These are phyloP conservation scores for Schoenoplectus tabernaemontani DNA, from an alignment of 202 grass and related monocot species.

Conservation along the genomic window DNA sequence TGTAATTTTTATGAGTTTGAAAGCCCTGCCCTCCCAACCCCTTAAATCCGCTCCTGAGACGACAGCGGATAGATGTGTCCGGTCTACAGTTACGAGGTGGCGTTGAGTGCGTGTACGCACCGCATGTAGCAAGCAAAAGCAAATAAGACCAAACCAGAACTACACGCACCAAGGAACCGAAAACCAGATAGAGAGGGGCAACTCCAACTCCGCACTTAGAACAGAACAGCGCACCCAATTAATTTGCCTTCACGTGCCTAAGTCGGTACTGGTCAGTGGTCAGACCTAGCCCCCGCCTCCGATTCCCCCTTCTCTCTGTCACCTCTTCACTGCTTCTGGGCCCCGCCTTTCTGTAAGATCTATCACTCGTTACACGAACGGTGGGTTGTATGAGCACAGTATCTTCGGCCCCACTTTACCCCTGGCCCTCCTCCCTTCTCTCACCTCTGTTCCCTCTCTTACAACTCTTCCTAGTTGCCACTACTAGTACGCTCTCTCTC, in stretches of 20 bases:
- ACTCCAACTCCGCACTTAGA: not conserved
- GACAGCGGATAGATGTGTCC: too few species aligned
- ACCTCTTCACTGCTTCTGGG: not conserved
- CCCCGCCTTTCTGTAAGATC: not conserved
- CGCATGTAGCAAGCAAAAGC: not conserved
- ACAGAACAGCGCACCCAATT: slow-evolving; percentile 37
- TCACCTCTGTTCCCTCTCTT: not conserved
- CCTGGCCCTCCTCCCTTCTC: not conserved
- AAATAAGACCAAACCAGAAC: not conserved
- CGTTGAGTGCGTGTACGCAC: too few species aligned
- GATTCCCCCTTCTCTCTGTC: not conserved
- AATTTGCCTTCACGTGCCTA: slow-evolving; percentile 55
- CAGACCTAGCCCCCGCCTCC: not conserved
- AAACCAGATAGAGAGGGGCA: too few species aligned
- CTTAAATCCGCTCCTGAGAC: too few species aligned
- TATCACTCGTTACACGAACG: not conserved
- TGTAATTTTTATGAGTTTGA: too few species aligned
- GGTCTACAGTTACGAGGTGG: too few species aligned
- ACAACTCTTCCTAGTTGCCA: not conserved
- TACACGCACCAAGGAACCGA: too few species aligned
- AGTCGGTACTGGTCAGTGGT: slow-evolving; percentile 18
- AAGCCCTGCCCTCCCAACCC: too few species aligned
- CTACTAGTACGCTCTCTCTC: not conserved
- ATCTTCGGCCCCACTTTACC: not conserved
- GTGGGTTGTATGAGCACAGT: not conserved